Evolutionary conservation across 2,329 filamentous ascomycete species (phyloP).

Genomic region (Myriosclerotinia curreyana): DNA sequence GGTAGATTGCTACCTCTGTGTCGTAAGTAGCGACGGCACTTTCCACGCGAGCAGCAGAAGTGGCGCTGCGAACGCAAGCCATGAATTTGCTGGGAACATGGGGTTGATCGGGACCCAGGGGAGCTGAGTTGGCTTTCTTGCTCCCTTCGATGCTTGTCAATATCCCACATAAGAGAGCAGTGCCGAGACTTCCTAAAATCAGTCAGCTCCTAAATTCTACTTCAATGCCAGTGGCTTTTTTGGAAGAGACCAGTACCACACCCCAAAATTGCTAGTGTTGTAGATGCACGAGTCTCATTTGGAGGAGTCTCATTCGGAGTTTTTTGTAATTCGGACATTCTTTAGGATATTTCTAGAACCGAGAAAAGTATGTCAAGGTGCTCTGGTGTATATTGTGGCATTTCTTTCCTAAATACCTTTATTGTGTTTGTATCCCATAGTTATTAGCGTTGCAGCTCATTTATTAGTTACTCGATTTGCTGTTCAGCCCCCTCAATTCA

Average conservation of each 20-base stretch:
- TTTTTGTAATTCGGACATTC: constrained; percentile 10
- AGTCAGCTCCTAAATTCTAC: neutral
- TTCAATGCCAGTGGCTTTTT: constrained; percentile 1
- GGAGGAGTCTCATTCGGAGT: neutral
- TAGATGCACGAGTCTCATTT: constrained; percentile 1
- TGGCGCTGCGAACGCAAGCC: constrained; percentile 46
- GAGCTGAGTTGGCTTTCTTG: constrained; percentile 9
- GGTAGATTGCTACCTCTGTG: constrained; percentile 68
- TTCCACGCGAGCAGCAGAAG: constrained; percentile 57
- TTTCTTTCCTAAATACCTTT: constrained; percentile 11
- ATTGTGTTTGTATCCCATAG: neutral
- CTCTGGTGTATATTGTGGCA: neutral
- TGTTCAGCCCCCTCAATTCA: neutral
- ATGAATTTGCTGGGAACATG: constrained; percentile 14
- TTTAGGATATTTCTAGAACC: neutral
- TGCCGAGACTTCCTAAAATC: constrained; percentile 17
- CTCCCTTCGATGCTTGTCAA: constrained; percentile 16
- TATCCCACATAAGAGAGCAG: constrained; percentile 19
- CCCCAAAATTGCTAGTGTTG: constrained; percentile 18
- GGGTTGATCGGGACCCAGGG: neutral
- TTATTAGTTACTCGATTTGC: neutral
- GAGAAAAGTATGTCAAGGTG: neutral
- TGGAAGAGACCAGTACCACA: constrained; percentile 13
- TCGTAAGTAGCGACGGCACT: constrained; percentile 61
- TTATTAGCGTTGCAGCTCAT: neutral